Evolutionary conservation across 768 basidiomycete genomes (phyloP), one percentile per base, ranked within the genome.

Genomic region (Amanita rubescens): DNA sequence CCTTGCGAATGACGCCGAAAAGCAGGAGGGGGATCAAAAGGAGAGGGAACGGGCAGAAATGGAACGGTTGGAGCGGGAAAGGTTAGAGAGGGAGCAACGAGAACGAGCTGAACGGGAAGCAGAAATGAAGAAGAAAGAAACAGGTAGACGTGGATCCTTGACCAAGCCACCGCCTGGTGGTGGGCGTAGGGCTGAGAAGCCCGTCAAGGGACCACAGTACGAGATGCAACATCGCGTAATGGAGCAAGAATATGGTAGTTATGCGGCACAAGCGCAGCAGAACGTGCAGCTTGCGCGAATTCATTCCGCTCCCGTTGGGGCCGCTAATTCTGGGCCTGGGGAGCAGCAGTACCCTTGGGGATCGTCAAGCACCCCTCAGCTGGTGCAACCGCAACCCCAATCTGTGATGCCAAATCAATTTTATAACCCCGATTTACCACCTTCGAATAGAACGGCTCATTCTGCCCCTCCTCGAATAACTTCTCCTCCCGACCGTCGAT

Each of bases 161-260:
- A 90, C 87, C 38, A 92, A 90, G 66, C 65, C 75, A 7, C 65
- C 76, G 10, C 68, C 72, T 8, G 72, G 69, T 15, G 74, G 77
- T 25, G 75, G 75, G 33, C 79, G 92, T 30, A 75, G 82, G 42
- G 90, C 88, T 7, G 94, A 96, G 69, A 91, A 82, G 72, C 85
- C 93, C 7, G 80, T 97, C 51, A 83, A 85, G 57, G 83, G 89
- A 4, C 91, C 94, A 35, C 88, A 91, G 61, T 97, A 95, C 64
- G 94, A 95, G 62, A 85, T 90, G 80, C 94, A 97, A 65, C 88
- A 92, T 66, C 83, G 87, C 20, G 89, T 85, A 47, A 92, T 97
- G 79, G 90, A 94, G 66, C 87, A 94, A 61, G 91, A 95, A 64
- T 89, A 90, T 58, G 75, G 75, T 46, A 75, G 72, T 51, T 76